Evolutionary conservation across 2,329 filamentous ascomycete genomes (phyloP), one percentile per base, ranked within the genome.

Genomic region (Mariannaea sp.): DNA sequence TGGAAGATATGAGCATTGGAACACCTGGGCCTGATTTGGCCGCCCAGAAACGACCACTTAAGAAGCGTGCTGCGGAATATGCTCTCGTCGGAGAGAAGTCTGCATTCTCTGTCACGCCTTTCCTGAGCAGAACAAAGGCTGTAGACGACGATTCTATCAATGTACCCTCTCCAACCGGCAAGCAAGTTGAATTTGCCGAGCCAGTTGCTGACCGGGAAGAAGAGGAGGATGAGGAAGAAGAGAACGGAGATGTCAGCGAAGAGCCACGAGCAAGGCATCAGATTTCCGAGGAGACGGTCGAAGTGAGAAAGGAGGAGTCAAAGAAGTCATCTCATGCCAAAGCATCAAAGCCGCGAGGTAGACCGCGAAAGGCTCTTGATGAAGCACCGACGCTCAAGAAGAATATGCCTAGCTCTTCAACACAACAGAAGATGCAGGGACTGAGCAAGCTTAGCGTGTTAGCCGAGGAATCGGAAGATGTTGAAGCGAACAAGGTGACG

Each of bases 41-140:
- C 53, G 68, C 72, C 45, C 62, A 68, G 49, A 77, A 75, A 58
- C 75, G 75, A 35, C 69, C 70, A 27, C 63, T 73, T 55, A 88
- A 86, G 71, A 86, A 85, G 68, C 76, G 79, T 49, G 80, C 76
- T 41, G 70, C 76, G 22, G 81, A 85, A 1, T 74, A 84, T 49
- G 62, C 73, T 1, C 49, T 66, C 10, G 77, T 89, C 5, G 91
- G 89, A 24, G 90, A 96, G 67, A 97, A 96, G 71, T 97, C 92
- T 0, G 86, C 82, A 3, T 97, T 97, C 71, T 96, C 92, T 4
- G 91, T 97, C 59, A 97, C 93, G 0, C 93, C 93, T 0, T 97
- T 96, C 76, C 78, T 97, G 56, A 96, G 92, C 71, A 85, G 87
- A 44, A 87, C 84, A 20, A 85, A 80, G 71, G 77, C 78, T 58